A percentile compares a stretch with the other conserved stretches of the same genome.
phyloP scores from a whole-genome alignment of 2,329 filamentous ascomycete genomes.

The Ophiocordyceps robertsii region DNA sequence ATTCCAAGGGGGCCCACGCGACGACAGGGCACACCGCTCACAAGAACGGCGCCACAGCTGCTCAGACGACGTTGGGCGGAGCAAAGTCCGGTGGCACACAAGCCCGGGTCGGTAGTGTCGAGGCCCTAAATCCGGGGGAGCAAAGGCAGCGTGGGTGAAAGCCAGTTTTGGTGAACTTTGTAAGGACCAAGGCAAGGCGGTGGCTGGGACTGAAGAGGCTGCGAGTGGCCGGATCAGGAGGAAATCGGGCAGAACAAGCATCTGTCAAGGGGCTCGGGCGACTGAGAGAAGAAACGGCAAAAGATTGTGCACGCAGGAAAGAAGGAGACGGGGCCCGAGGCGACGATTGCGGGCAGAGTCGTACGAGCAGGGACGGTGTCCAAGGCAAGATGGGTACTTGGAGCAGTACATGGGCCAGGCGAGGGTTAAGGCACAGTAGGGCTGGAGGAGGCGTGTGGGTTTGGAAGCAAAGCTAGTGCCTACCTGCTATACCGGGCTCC shows the following conservation, averaged over 20 bases:
- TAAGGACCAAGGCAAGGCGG: too few relatives aligned
- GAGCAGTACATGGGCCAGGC: neutral
- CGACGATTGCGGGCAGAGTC: neutral
- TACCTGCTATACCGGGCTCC: too few relatives aligned
- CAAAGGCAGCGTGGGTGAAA: too few relatives aligned
- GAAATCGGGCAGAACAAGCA: neutral
- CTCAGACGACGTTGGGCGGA: too few relatives aligned
- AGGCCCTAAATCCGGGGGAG: too few relatives aligned
- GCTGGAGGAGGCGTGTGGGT: neutral
- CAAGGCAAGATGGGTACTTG: neutral
- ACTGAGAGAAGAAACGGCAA: neutral
- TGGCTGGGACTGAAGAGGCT: too few relatives aligned
- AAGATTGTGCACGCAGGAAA: neutral
- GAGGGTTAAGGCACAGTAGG: neutral
- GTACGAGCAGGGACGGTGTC: neutral
- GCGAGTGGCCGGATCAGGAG: neutral
- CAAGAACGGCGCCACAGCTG: too few relatives aligned
- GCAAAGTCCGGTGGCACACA: too few relatives aligned
- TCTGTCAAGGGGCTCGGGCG: neutral
- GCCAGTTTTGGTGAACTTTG: too few relatives aligned
- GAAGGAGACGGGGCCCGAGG: neutral
- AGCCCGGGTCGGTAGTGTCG: too few relatives aligned
- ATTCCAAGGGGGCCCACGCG: too few relatives aligned
- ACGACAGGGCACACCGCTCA: too few relatives aligned
- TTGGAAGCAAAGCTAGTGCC: neutral